A percentile compares a stretch with the other conserved stretches of the same genome.
phyloP scores from a whole-genome alignment of 1,284 basidiomycete species.

The Moniliella sp. region DNA sequence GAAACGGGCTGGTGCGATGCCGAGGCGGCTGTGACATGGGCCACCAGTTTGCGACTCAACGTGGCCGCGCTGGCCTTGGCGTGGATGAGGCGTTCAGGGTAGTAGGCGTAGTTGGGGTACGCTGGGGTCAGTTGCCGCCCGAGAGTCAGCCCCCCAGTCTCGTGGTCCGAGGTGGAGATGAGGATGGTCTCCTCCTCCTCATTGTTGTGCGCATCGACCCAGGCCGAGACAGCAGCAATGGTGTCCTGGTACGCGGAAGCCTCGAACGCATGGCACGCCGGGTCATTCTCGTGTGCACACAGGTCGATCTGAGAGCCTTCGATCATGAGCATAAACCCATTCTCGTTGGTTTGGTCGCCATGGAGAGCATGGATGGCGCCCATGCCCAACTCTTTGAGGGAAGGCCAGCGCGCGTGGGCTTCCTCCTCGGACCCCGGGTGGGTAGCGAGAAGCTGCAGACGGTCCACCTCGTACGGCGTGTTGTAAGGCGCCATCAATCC shows the following conservation, averaged over 20 bases:
- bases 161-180: conserved; percentile 35
- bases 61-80: conserved; percentile 30
- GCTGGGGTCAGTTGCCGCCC: conserved; percentile 28
- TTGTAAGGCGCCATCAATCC: conserved; percentile 14
- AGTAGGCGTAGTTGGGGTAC: conserved; percentile 32
- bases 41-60: conserved; percentile 16
- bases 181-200: conserved; percentile 25
- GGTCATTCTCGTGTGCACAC: conserved; percentile 22
- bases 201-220: conserved; percentile 23
- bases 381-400: conserved; percentile 8
- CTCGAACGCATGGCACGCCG: conserved; percentile 23
- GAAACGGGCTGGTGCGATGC: conserved; percentile 1
- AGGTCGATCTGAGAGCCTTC: conserved; percentile 29
- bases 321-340: conserved; percentile 27
- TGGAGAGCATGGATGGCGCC: conserved; percentile 11
- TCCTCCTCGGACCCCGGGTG: no score
- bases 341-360: conserved; percentile 5
- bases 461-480: conserved; percentile 28
- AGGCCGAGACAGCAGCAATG: conserved; percentile 23
- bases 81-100: conserved; percentile 29
- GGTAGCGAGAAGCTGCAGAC: conserved; percentile 12
- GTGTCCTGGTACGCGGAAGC: conserved; percentile 35
- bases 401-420: conserved; percentile 6
- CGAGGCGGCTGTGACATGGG: no score
- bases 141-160: conserved; percentile 35